Evolutionary conservation across 371 early-diverging fungal species (phyloP), one percentile per base, ranked within the genome.

Genomic region (Mucor piriformis): DNA sequence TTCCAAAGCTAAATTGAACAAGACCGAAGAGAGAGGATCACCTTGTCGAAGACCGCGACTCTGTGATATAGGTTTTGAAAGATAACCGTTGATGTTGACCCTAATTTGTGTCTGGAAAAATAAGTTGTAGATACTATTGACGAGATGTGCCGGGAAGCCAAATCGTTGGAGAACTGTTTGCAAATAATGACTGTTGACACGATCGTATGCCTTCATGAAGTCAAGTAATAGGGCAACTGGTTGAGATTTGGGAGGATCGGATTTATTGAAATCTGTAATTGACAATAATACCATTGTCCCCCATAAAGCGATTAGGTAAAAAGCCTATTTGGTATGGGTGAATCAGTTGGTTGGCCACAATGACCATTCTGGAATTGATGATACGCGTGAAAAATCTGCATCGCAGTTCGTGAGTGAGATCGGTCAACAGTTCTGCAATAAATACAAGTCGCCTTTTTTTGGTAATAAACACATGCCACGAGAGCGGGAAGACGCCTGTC

Each of bases 381-480:
- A 69, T n/a, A 10, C 63, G 50, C 0, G 64, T 67, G 49, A 65
- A 69, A 0, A 67, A 3, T 37, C 67, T 73, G n/a, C n/a, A n/a
- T n/a, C n/a, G n/a, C n/a, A n/a, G n/a, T n/a, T n/a, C n/a, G n/a
- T n/a, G n/a, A n/a, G n/a, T n/a, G 13, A 61, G 65, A 43, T 73
- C 74, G 67, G 74, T 0, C 70, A 25, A 59, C 66, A 73, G 40
- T 69, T 73, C 1, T 47, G 25, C 10, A 69, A 27, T 2, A 46
- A 38, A 12, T 15, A 34, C 0, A 61, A 13, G 8, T 69, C 59
- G 2, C 63, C 66, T 32, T 63, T 65, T 44, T 69, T 69, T 32
- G 48, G 55, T 1, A 67, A 40, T 0, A 69, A 49, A 7, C 34
- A 57, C 33, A 64, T 51, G 27, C 64, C 64, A 66, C 1, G 64